A percentile compares a stretch with the other conserved stretches of the same genome.
phyloP scores from a whole-genome alignment of 2,329 filamentous ascomycete species.

The Epicoccum sorghinum region DNA sequence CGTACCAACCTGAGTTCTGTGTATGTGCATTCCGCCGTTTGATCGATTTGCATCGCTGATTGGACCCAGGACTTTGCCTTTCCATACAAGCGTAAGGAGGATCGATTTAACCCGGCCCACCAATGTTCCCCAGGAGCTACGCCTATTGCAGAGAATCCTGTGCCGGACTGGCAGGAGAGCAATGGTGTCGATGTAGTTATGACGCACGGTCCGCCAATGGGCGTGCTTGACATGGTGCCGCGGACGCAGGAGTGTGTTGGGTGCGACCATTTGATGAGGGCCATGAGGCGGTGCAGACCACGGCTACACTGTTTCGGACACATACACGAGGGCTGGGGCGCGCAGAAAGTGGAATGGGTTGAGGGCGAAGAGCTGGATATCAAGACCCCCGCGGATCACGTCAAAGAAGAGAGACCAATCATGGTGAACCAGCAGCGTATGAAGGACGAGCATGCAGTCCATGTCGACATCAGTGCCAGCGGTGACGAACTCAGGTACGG shows the following conservation, averaged over 20 bases:
- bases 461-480: slow-evolving; percentile 41
- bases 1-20: slow-evolving; percentile 63
- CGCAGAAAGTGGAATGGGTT: slow-evolving; percentile 48
- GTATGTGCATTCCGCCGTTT: not conserved
- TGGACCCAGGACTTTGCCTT: slow-evolving; percentile 56
- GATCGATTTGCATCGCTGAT: not conserved
- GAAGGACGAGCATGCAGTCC: slow-evolving; percentile 29
- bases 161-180: slow-evolving; percentile 50
- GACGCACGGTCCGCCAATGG: slow-evolving; percentile 65
- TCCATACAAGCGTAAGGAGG: slow-evolving; percentile 56
- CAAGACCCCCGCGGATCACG: slow-evolving; percentile 22
- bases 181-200: slow-evolving; percentile 60
- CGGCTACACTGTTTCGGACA: slow-evolving; percentile 67
- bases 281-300: slow-evolving; percentile 58
- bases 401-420: slow-evolving; percentile 23
- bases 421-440: slow-evolving; percentile 26
- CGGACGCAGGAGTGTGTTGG: slow-evolving; percentile 52
- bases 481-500: slow-evolving; percentile 49
- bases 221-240: slow-evolving; percentile 55
- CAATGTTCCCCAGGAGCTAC: slow-evolving; percentile 30
- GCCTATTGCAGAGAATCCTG: slow-evolving; percentile 45
- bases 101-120: slow-evolving; percentile 58
- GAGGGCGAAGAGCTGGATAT: slow-evolving; percentile 26
- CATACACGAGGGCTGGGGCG: slow-evolving; percentile 61
- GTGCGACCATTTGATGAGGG: slow-evolving; percentile 60